These are phyloP conservation scores for Neofusicoccum laricinum DNA, from an alignment of 2,329 filamentous ascomycete genomes.

Conservation along the genomic window DNA sequence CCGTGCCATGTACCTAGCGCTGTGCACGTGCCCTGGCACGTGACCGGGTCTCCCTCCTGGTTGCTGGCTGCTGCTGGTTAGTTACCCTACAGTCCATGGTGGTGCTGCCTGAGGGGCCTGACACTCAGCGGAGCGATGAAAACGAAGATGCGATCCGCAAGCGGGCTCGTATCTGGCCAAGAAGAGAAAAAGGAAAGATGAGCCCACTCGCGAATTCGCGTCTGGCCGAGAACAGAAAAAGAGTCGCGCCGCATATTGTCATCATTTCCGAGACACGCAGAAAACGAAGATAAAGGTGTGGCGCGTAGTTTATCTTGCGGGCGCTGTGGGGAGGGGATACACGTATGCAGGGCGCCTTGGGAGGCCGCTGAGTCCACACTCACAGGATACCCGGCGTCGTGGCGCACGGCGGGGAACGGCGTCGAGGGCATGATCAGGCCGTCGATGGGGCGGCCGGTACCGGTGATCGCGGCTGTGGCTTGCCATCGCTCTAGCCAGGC, in stretches of 20 bases:
- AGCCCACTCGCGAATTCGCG: neutral
- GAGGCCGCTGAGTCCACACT: neutral
- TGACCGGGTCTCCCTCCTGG: too few species aligned
- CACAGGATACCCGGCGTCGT: neutral
- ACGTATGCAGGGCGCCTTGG: too few species aligned
- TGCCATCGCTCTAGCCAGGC: conserved; percentile 25
- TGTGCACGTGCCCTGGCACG: too few species aligned
- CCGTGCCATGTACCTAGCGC: too few species aligned
- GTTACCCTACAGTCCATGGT: too few species aligned
- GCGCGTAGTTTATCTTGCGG: neutral
- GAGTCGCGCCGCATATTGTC: neutral
- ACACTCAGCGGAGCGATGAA: neutral
- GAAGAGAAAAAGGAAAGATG: neutral
- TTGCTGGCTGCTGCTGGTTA: too few species aligned
- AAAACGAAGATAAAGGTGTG: neutral
- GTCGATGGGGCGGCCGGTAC: conserved; percentile 17
- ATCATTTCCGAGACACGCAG: neutral
- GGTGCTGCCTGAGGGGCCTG: too few species aligned
- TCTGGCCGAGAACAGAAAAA: neutral
- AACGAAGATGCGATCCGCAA: neutral
- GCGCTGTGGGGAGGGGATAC: neutral
- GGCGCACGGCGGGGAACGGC: neutral
- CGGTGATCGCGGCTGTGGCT: conserved; percentile 15
- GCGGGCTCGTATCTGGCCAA: neutral
- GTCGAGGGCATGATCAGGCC: conserved; percentile 14